Evolutionary conservation across 2,329 filamentous ascomycete species (phyloP).

Genomic region (Phoma sp.): DNA sequence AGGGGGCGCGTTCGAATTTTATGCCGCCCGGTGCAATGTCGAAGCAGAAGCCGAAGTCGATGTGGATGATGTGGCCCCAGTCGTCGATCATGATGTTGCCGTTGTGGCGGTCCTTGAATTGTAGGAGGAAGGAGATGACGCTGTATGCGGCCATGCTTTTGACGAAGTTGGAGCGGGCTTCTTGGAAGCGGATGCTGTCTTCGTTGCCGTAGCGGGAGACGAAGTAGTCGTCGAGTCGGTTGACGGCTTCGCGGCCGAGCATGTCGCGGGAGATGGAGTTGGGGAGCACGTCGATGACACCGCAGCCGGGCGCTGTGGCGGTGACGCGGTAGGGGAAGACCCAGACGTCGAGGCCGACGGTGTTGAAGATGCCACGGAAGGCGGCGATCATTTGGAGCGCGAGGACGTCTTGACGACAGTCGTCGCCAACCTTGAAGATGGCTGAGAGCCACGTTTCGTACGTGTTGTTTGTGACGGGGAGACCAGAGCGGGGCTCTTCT

Average conservation of each 20-base stretch:
- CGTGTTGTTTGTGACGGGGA: constrained; percentile 57
- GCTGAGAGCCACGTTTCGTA: constrained; percentile 99
- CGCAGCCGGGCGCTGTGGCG: constrained; percentile 94
- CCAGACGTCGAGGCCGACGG: constrained; percentile 92
- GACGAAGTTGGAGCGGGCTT: constrained; percentile 95
- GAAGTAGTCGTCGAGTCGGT: constrained; percentile 98
- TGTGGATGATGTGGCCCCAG: constrained; percentile 95
- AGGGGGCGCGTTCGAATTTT: constrained; percentile 96
- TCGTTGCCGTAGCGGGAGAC: constrained; percentile 96
- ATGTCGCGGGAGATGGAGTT: constrained; percentile 99
- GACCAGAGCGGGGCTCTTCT: constrained; percentile 43
- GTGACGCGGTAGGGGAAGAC: constrained; percentile 98
- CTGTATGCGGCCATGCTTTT: constrained; percentile 99
- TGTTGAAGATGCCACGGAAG: constrained; percentile 96
- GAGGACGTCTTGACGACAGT: constrained; percentile 95
- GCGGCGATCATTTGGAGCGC: constrained; percentile 97
- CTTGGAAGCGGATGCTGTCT: constrained; percentile 92
- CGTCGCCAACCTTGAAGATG: constrained; percentile 99
- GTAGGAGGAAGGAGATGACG: constrained; percentile 92
- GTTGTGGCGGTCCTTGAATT: constrained; percentile 99
- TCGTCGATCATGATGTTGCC: constrained; percentile 99
- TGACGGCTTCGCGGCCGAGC: constrained; percentile 96
- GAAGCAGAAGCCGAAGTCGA: constrained; percentile 99
- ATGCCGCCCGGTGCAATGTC: constrained; percentile 97
- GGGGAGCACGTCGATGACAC: constrained; percentile 96